Percentiles rank a stretch among this genome's conserved stretches.
Evolutionary conservation across 2,329 filamentous ascomycete species (phyloP).

Genomic region (Didymella pinodella): DNA sequence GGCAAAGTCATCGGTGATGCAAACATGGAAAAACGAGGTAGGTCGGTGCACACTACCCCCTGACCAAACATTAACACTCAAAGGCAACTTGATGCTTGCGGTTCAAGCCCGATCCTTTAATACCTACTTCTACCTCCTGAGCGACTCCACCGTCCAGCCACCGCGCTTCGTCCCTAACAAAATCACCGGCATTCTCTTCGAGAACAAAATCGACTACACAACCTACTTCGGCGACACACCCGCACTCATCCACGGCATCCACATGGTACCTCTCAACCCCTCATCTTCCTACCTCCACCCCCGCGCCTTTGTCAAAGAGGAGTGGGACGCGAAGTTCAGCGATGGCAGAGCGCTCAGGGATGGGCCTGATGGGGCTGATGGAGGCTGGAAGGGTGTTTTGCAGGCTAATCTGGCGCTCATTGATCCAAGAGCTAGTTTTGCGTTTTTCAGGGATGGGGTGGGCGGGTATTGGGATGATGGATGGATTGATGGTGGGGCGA

Average conservation of each 20-base stretch:
- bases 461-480: conserved; percentile 65
- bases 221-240: conserved; percentile 74
- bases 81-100: conserved; percentile 81
- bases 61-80: background rate
- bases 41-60: background rate
- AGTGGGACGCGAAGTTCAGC: conserved; percentile 72
- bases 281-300: conserved; percentile 72
- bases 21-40: conserved; percentile 75
- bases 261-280: conserved; percentile 81
- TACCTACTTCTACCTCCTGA: conserved; percentile 82
- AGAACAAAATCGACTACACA: conserved; percentile 93
- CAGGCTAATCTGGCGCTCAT: conserved; percentile 83
- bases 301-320: conserved; percentile 75
- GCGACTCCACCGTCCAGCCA: conserved; percentile 75
- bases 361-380: conserved; percentile 42
- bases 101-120: conserved; percentile 76
- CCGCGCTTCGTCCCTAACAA: conserved; percentile 82
- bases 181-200: conserved; percentile 75
- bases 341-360: conserved; percentile 63
- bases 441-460: conserved; percentile 73
- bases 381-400: conserved; percentile 86
- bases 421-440: conserved; percentile 72
- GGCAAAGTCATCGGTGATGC: conserved; percentile 77
- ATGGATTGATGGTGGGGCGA: conserved; percentile 81
- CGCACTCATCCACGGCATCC: conserved; percentile 78